Evolutionary conservation across 192 early-diverging fungal genomes (phyloP), one percentile per base, ranked within the genome.

Genomic region (Podochytrium sp.): DNA sequence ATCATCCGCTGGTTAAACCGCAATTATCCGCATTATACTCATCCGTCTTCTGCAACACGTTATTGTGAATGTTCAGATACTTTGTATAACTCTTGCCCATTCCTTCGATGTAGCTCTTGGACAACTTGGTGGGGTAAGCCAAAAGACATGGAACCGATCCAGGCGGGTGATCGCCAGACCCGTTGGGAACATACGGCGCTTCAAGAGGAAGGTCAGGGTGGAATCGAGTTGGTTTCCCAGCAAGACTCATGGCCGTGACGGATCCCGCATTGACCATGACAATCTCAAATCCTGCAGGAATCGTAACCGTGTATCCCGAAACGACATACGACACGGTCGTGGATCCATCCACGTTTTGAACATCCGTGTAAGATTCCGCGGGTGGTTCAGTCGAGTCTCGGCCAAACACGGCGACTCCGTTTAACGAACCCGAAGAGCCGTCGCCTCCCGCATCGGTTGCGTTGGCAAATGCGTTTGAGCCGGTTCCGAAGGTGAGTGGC

Each of bases 21-120:
- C 60, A 62, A 29, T 62, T 62, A 35, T 62, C 60, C 30, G 29
- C 60, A 62, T 62, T 62, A 27, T n/a, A 62, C 18, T 14, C 37
- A 39, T 62, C 60, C 30, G 38, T 14, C 16, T 39, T 32, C 60
- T 25, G 30, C 30, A 62, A 16, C 10, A 62, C 18, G 7, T 14
- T 27, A 6, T 33, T 38, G 38, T 27, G 37, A 32, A 29, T 1
- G 30, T 38, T 62, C 1, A 33, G 14, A 35, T 62, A 62, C 30
- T 29, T 14, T 16, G 14, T 27, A 27, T 62, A 62, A 62, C 18
- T n/a, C 12, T 62, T 14, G 27, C 30, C 18, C 60, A 62, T 38
- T 2, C 16, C 12, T 62, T 30, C 33, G 27, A 62, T 16, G 27
- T 38, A 62, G 2, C 30, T 29, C 27, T 39, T 39, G 20, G 60